These are phyloP conservation scores for Tuber umbilicatum DNA, from an alignment of 495 filamentous ascomycete genomes.

Conservation along the genomic window DNA sequence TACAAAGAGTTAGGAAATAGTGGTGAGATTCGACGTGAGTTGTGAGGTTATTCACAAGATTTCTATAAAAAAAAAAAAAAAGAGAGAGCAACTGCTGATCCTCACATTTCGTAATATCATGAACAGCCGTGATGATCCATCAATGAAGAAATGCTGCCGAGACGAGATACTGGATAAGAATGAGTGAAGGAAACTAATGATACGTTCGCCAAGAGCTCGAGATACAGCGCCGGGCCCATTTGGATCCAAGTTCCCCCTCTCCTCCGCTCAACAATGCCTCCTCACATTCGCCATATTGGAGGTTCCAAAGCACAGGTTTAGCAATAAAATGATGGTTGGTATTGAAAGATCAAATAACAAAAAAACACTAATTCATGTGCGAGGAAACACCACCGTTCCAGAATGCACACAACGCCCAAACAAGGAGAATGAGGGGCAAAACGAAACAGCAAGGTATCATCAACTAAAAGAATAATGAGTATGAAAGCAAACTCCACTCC, in stretches of 20 bases:
- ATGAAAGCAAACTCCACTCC: constrained; percentile 21
- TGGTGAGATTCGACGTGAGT: neutral
- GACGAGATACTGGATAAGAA: constrained; percentile 21
- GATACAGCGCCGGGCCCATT: constrained; percentile 4
- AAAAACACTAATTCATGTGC: constrained; percentile 37
- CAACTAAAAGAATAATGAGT: constrained; percentile 28
- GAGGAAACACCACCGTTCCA: constrained; percentile 41
- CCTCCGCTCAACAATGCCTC: neutral
- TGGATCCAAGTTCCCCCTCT: neutral
- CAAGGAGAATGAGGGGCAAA: constrained; percentile 18
- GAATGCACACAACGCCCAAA: constrained; percentile 39
- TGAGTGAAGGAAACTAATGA: constrained; percentile 24
- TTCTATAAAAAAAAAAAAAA: neutral
- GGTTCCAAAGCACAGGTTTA: neutral
- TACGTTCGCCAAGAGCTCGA: constrained; percentile 6
- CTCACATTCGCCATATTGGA: neutral
- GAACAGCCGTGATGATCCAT: constrained; percentile 32
- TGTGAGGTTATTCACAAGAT: constrained; percentile 1
- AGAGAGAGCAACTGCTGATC: neutral
- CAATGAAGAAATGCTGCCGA: constrained; percentile 17
- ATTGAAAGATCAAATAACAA: constrained; percentile 8
- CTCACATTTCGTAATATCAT: constrained; percentile 36
- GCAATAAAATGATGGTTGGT: neutral
- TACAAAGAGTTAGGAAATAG: constrained; percentile 21
- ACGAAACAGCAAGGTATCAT: constrained; percentile 14